A percentile compares a stretch with the other conserved stretches of the same genome.
Conservation (phyloP, 306 rosid genomes). For the Acacia confusa region DNA sequence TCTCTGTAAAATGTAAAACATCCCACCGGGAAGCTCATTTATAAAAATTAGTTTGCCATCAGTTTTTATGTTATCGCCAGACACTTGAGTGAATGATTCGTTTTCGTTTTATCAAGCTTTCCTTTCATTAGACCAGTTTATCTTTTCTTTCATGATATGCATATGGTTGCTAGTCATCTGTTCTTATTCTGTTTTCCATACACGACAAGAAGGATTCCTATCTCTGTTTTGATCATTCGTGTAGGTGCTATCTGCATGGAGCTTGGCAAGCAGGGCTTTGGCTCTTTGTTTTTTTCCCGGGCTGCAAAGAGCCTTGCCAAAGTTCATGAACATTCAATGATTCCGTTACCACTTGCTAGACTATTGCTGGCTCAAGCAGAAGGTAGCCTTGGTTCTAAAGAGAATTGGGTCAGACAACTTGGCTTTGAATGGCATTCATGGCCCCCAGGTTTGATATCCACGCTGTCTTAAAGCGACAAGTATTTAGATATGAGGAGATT, state of each 20-base stretch:
- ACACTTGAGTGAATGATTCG: background rate
- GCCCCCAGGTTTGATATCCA: slow-evolving; percentile 81
- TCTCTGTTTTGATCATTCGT: slow-evolving; percentile 21
- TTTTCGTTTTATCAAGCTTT: background rate
- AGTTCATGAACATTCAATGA: slow-evolving; percentile 52
- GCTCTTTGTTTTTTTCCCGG: slow-evolving; percentile 44
- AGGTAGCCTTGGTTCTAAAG: slow-evolving; percentile 85
- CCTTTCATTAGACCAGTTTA: background rate
- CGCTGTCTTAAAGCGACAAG: background rate
- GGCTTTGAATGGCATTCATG: slow-evolving; percentile 78
- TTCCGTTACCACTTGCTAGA: slow-evolving; percentile 70
- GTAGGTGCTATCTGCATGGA: slow-evolving; percentile 82
- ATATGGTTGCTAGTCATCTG: background rate
- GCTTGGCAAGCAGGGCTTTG: slow-evolving; percentile 54
- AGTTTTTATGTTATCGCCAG: background rate
- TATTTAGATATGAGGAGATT: background rate
- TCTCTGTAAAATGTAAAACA: background rate
- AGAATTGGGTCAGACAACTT: slow-evolving; percentile 72
- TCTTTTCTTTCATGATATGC: background rate
- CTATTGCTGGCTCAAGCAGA: slow-evolving; percentile 77
- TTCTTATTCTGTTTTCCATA: background rate
- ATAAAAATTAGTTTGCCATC: background rate
- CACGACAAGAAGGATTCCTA: background rate
- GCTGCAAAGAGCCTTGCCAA: slow-evolving; percentile 64
- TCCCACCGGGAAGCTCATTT: background rate